A percentile compares a stretch with the other conserved stretches of the same genome.
Evolutionary conservation across 345 rosid species (phyloP).

Genomic region (Corchorus olitorius): DNA sequence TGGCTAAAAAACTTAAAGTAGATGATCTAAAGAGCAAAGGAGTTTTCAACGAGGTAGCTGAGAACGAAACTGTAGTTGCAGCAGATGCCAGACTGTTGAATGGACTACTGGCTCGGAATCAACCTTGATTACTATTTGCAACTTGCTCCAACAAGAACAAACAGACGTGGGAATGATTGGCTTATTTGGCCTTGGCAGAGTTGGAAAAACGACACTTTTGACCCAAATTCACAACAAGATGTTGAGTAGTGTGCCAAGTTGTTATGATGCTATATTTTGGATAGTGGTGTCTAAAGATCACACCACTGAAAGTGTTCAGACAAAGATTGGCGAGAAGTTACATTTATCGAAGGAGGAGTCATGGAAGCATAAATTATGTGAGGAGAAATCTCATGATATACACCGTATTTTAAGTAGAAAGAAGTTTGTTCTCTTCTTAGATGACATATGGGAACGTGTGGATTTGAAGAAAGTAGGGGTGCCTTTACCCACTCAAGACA

Average conservation of each 20-base stretch:
- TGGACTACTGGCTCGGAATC: no score
- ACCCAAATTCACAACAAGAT: no score
- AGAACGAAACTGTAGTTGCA: background rate
- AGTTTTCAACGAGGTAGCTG: background rate
- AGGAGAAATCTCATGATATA: no score
- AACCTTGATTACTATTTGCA: background rate
- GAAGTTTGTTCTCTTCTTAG: constrained; percentile 3
- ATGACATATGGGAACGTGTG: constrained; percentile 2
- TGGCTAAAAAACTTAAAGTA: constrained; percentile 28
- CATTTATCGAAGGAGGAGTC: no score
- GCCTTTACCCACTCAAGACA: background rate
- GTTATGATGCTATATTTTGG: no score
- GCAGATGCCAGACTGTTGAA: background rate
- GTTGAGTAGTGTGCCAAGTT: no score
- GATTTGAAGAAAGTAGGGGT: constrained; percentile 9
- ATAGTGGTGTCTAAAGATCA: no score
- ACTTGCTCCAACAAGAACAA: background rate
- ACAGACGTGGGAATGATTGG: constrained; percentile 1
- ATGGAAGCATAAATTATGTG: no score
- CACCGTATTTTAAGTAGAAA: no score
- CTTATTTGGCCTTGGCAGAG: constrained; percentile 11
- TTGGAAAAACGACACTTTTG: background rate
- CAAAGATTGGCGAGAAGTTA: no score
- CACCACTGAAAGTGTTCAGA: no score
- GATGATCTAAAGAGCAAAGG: constrained; percentile 32